Evolutionary conservation across 1,139 yeast genomes (phyloP).

Genomic region (Zhuliangozyma blackwelliae): DNA sequence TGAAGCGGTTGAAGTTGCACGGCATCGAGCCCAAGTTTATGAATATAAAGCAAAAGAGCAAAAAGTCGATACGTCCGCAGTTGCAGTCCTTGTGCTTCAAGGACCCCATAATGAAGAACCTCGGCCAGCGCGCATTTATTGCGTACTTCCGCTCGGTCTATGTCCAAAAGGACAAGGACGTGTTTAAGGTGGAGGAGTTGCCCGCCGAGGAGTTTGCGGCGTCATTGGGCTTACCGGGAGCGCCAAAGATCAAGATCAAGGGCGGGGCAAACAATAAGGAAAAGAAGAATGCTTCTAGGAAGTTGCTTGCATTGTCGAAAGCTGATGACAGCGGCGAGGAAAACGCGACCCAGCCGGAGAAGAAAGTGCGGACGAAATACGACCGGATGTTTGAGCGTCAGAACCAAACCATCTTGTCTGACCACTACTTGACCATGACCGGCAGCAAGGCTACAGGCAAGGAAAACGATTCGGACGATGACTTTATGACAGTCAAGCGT

Average conservation of each 20-base stretch:
- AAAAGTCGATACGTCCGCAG: slow-evolving; percentile 76
- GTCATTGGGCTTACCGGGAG: slow-evolving; percentile 91
- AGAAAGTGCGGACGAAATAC: slow-evolving; percentile 75
- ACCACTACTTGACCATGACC: slow-evolving; percentile 75
- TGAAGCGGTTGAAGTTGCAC: slow-evolving; percentile 56
- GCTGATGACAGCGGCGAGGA: slow-evolving; percentile 67
- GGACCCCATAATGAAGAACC: slow-evolving; percentile 84
- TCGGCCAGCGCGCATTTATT: slow-evolving; percentile 93
- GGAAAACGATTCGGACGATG: slow-evolving; percentile 48
- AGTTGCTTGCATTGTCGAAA: slow-evolving; percentile 52
- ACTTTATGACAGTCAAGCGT: slow-evolving; percentile 77
- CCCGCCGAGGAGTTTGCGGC: slow-evolving; percentile 84
- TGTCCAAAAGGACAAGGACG: slow-evolving; percentile 82
- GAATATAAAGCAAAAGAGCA: slow-evolving; percentile 72
- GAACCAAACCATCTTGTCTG: slow-evolving; percentile 88
- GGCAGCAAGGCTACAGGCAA: slow-evolving; percentile 28
- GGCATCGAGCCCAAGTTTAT: slow-evolving; percentile 69
- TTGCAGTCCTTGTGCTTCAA: slow-evolving; percentile 87
- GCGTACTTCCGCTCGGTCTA: slow-evolving; percentile 83
- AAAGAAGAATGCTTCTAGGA: slow-evolving; percentile 77
- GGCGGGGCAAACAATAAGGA: slow-evolving; percentile 55
- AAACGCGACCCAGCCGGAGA: slow-evolving; percentile 31
- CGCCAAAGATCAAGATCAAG: slow-evolving; percentile 81
- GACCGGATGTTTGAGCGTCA: slow-evolving; percentile 95
- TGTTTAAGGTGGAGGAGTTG: slow-evolving; percentile 70